Conservation (phyloP, 2,329 filamentous ascomycete genomes). For the Gaeumannomyces tritici region DNA sequence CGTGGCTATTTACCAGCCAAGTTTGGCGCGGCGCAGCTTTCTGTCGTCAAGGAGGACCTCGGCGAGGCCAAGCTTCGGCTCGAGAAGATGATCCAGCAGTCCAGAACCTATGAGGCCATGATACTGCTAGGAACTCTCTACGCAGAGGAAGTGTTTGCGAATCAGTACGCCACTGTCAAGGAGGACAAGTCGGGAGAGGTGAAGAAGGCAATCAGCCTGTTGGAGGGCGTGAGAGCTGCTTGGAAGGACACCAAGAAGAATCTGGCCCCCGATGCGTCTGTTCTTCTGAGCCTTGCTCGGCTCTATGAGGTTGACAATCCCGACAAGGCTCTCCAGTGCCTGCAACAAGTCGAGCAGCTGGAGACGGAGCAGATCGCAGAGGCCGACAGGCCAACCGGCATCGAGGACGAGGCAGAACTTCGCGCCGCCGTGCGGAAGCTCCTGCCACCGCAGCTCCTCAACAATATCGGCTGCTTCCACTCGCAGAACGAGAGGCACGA, state of each 20-base stretch:
- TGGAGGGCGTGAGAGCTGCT: conserved; percentile 74
- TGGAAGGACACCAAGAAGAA: conserved; percentile 94
- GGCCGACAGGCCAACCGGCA: conserved; percentile 53
- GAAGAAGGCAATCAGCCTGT: conserved; percentile 75
- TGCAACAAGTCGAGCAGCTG: conserved; percentile 85
- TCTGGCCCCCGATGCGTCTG: conserved; percentile 69
- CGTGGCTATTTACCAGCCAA: conserved; percentile 89
- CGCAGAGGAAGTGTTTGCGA: conserved; percentile 85
- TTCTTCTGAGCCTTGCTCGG: conserved; percentile 82
- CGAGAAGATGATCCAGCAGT: conserved; percentile 87
- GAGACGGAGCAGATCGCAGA: conserved; percentile 71
- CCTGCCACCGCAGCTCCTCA: conserved; percentile 81
- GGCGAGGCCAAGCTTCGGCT: conserved; percentile 88
- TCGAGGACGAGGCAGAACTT: conserved; percentile 50
- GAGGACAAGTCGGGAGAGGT: conserved; percentile 81
- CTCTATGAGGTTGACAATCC: conserved; percentile 80
- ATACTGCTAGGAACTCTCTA: conserved; percentile 84
- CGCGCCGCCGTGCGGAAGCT: conserved; percentile 60
- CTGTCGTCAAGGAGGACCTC: conserved; percentile 72
- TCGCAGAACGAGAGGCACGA: conserved; percentile 79
- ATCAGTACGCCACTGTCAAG: conserved; percentile 59
- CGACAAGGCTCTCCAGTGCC: conserved; percentile 84
- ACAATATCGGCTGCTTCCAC: conserved; percentile 96
- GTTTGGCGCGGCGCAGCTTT: conserved; percentile 85
- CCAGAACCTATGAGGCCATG: conserved; percentile 80